phyloP scores from a whole-genome alignment of 352 stramenopile species.

The Phytophthora sojae region DNA sequence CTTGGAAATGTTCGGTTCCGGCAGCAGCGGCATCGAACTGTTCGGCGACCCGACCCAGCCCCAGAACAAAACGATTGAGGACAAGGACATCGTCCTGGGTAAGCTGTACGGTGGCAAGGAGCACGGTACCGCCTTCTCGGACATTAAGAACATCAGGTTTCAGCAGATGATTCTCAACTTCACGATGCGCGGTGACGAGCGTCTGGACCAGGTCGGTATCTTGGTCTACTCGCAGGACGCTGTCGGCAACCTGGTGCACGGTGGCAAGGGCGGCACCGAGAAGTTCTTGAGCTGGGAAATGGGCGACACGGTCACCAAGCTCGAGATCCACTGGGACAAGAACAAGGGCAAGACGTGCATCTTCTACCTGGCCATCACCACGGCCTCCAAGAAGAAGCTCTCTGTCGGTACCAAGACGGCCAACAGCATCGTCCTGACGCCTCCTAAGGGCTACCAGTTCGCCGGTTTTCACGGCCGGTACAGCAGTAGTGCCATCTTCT shows the following conservation, averaged over 20 bases:
- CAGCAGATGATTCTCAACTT: constrained; percentile 33
- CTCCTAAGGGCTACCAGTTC: constrained; percentile 28
- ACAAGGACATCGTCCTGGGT: constrained; percentile 27
- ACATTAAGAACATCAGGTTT: constrained; percentile 39
- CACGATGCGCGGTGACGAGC: constrained; percentile 26
- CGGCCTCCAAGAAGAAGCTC: constrained; percentile 10
- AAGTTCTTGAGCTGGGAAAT: constrained; percentile 24
- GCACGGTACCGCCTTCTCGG: constrained; percentile 33
- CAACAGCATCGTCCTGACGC: constrained; percentile 8
- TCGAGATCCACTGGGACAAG: constrained; percentile 40
- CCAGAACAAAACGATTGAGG: constrained; percentile 34
- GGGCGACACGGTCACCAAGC: constrained; percentile 13
- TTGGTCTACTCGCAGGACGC: constrained; percentile 20
- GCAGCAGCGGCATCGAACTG: constrained; percentile 19
- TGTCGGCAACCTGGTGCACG: constrained; percentile 26
- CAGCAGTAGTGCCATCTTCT: constrained; percentile 15
- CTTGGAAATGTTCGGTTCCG: constrained; percentile 27
- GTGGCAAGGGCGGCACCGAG: constrained; percentile 24
- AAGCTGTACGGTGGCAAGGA: constrained; percentile 27
- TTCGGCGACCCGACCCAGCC: constrained; percentile 24
- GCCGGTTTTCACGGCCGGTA: constrained; percentile 31
- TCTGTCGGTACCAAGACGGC: constrained; percentile 29
- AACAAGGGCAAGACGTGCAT: constrained; percentile 34
- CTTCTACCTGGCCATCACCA: constrained; percentile 31
- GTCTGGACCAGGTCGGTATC: constrained; percentile 26